Evolutionary conservation across 2,329 filamentous ascomycete genomes (phyloP).

Genomic region (Fusarium burgessii): DNA sequence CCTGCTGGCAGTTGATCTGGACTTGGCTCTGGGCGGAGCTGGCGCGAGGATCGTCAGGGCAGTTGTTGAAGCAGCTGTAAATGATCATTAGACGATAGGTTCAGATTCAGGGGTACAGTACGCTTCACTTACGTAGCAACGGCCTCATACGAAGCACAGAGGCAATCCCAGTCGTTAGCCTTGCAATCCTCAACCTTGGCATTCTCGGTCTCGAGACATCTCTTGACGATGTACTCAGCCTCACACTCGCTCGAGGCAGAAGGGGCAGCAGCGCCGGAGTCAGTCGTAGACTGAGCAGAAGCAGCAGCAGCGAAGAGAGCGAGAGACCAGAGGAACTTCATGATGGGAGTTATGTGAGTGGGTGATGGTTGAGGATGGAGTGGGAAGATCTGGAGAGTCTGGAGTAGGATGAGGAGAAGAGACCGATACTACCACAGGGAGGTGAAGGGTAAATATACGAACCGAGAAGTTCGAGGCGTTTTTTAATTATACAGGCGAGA

Average conservation of each 20-base stretch:
- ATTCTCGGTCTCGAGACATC: constrained; percentile 57
- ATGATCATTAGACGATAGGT: constrained; percentile 7
- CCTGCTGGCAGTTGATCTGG: constrained; percentile 60
- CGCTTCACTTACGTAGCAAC: constrained; percentile 58
- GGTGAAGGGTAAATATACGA: constrained; percentile 17
- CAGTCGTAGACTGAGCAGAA: constrained; percentile 50
- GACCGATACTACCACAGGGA: neutral
- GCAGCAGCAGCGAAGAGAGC: constrained; percentile 54
- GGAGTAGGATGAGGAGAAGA: neutral
- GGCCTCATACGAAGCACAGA: constrained; percentile 58
- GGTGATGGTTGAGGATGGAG: neutral
- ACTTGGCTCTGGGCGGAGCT: constrained; percentile 53
- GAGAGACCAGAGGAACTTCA: constrained; percentile 60
- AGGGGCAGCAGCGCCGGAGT: constrained; percentile 45
- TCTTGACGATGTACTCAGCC: constrained; percentile 61
- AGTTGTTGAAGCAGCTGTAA: constrained; percentile 67
- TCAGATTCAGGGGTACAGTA: neutral
- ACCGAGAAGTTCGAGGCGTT: constrained; percentile 18
- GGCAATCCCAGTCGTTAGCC: constrained; percentile 59
- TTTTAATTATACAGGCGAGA: constrained; percentile 34
- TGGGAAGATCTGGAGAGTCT: neutral
- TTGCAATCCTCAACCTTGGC: constrained; percentile 55
- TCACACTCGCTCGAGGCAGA: constrained; percentile 52
- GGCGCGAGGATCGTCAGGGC: constrained; percentile 61
- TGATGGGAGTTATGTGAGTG: constrained; percentile 47